phyloP scores from a whole-genome alignment of 2,329 filamentous ascomycete genomes.

The Dactylonectria estremocensis region DNA sequence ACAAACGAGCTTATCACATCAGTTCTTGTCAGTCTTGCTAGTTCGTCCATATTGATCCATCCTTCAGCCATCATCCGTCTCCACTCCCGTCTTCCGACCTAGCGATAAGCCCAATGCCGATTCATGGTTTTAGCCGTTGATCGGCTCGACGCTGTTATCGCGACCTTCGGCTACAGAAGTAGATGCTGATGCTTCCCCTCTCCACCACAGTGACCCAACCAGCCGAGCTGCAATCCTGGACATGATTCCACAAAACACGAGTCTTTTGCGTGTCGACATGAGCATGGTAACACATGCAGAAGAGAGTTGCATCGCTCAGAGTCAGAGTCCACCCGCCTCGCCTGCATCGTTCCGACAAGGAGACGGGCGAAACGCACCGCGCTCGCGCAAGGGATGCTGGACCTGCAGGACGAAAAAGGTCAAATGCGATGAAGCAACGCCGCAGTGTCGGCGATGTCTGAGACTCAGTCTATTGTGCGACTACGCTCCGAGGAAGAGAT shows the following conservation, averaged over 20 bases:
- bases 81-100: neutral
- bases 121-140: neutral
- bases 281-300: neutral
- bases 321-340: neutral
- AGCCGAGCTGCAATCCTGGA: neutral
- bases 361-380: conserved; percentile 29
- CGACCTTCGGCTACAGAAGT: conserved; percentile 1
- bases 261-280: neutral
- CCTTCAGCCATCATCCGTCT: neutral
- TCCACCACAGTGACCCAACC: neutral
- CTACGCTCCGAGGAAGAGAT: conserved; percentile 43
- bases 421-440: conserved; percentile 50
- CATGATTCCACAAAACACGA: neutral
- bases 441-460: conserved; percentile 46
- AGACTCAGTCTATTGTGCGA: conserved; percentile 49
- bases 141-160: neutral
- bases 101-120: conserved; percentile 1
- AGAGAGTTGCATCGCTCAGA: neutral
- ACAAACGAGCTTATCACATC: conserved; percentile 2
- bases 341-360: neutral
- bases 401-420: conserved; percentile 52
- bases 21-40: neutral
- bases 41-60: neutral
- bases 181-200: neutral
- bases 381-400: conserved; percentile 45